Percentiles rank a stretch among this genome's conserved stretches.
These are phyloP conservation scores for Fusarium transvaalense DNA, from an alignment of 2,329 filamentous ascomycete species.

Conservation along the genomic window DNA sequence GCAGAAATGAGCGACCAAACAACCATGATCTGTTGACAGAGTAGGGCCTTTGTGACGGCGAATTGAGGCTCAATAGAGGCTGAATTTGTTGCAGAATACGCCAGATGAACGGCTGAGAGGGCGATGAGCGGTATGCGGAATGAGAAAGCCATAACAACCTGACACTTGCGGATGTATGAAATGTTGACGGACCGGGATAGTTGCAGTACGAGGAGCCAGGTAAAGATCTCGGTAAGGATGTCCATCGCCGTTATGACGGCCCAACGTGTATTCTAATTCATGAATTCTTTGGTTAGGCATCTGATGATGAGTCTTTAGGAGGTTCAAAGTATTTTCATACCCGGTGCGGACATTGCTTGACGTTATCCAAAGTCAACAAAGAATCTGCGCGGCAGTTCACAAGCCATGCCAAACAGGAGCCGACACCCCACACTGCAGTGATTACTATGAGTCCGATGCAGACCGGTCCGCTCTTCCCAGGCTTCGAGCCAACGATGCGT, in stretches of 20 bases:
- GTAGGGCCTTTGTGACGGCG: slow-evolving; percentile 25
- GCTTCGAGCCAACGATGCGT: slow-evolving; percentile 37
- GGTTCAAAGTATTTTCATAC: slow-evolving; percentile 4
- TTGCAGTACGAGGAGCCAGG: slow-evolving; percentile 29
- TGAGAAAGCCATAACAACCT: slow-evolving; percentile 36
- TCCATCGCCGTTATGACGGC: slow-evolving; percentile 28
- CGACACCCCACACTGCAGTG: slow-evolving; percentile 26
- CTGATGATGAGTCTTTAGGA: no score
- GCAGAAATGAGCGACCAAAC: slow-evolving; percentile 40
- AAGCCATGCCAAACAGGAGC: slow-evolving; percentile 24
- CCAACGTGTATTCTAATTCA: slow-evolving; percentile 20
- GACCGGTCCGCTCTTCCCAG: slow-evolving; percentile 25
- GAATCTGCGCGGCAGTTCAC: slow-evolving; percentile 17
- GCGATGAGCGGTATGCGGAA: slow-evolving; percentile 40
- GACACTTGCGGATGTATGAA: slow-evolving; percentile 28
- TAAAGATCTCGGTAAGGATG: slow-evolving; percentile 28
- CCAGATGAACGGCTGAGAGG: slow-evolving; percentile 30
- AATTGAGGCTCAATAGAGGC: slow-evolving; percentile 34
- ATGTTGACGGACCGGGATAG: slow-evolving; percentile 34
- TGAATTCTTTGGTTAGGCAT: neutral
- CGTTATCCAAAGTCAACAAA: slow-evolving; percentile 15
- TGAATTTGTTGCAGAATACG: slow-evolving; percentile 15
- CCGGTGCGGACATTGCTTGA: slow-evolving; percentile 32
- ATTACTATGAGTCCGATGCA: slow-evolving; percentile 32
- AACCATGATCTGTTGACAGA: slow-evolving; percentile 38